phyloP scores from a whole-genome alignment of 352 stramenopile genomes.

The Phytophthora sp. region DNA sequence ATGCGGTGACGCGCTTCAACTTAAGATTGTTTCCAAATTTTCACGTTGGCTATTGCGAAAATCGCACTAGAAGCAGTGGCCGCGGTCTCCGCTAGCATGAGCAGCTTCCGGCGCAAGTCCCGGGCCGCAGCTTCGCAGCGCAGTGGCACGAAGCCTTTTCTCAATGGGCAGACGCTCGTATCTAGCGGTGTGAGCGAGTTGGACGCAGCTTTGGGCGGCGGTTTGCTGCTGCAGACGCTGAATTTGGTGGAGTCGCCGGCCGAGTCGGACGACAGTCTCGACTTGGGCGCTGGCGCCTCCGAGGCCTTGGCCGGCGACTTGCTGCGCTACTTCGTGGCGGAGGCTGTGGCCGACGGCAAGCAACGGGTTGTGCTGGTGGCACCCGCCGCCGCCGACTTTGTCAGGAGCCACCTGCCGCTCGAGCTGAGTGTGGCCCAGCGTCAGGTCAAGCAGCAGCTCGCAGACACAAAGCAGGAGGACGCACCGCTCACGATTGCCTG shows the following conservation, averaged over 20 bases:
- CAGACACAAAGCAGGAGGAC: conserved; percentile 8
- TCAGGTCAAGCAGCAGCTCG: conserved; percentile 65
- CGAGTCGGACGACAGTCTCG: background rate
- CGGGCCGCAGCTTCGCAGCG: background rate
- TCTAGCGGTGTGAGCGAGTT: conserved; percentile 61
- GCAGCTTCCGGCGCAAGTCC: conserved; percentile 54
- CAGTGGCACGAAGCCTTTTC: conserved; percentile 67
- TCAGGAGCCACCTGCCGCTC: conserved; percentile 49
- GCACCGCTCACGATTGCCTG: conserved; percentile 66
- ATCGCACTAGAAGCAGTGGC: background rate
- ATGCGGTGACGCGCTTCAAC: background rate
- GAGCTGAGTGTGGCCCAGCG: conserved; percentile 73
- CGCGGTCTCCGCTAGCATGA: conserved; percentile 29
- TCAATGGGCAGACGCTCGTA: conserved; percentile 70
- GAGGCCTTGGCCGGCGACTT: conserved; percentile 51
- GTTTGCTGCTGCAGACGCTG: conserved; percentile 56
- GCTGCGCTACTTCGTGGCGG: conserved; percentile 67
- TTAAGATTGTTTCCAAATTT: background rate
- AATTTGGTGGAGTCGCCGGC: conserved; percentile 51
- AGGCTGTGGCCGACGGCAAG: conserved; percentile 49
- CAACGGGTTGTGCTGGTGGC: conserved; percentile 46
- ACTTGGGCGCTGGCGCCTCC: conserved; percentile 20
- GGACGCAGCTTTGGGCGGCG: conserved; percentile 61
- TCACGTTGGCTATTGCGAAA: background rate
- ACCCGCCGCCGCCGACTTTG: conserved; percentile 46